These are phyloP conservation scores for Borovskyia barvae DNA, from an alignment of 208 protist species.

Conservation along the genomic window DNA sequence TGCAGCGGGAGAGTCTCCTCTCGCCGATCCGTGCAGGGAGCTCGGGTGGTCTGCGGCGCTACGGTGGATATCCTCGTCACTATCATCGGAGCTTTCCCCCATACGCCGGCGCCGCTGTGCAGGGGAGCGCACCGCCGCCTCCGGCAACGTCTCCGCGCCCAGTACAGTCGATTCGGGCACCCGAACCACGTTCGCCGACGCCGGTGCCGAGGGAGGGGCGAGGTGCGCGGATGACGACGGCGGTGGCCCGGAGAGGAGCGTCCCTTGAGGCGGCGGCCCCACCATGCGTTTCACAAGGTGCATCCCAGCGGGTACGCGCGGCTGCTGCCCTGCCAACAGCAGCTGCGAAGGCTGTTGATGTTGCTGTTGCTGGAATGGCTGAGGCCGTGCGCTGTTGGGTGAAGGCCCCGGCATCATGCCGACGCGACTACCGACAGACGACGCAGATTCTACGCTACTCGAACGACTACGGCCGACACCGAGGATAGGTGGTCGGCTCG, in stretches of 20 bases:
- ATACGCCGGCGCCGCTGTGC: slow-evolving; percentile 2
- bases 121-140: slow-evolving; percentile 8
- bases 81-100: slow-evolving; percentile 24
- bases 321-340: no score
- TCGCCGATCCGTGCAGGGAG: no score
- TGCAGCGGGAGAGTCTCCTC: no score
- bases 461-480: background rate
- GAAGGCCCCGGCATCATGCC: background rate
- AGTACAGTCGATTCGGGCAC: slow-evolving; percentile 22
- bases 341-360: slow-evolving; percentile 4
- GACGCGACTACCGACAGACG: background rate
- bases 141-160: slow-evolving; percentile 10
- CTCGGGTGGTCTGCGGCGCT: no score
- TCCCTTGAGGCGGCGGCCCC: background rate
- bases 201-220: background rate
- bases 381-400: no score
- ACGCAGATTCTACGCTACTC: no score
- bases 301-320: background rate
- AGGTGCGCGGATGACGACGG: background rate
- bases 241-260: background rate
- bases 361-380: slow-evolving; percentile 4
- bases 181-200: slow-evolving; percentile 1
- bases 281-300: slow-evolving; percentile 12
- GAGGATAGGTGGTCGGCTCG: background rate
- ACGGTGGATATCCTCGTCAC: slow-evolving; percentile 1